Evolutionary conservation across 108 stramenopile species (phyloP).

Genomic region (Cyclostephanos invisitatus): DNA sequence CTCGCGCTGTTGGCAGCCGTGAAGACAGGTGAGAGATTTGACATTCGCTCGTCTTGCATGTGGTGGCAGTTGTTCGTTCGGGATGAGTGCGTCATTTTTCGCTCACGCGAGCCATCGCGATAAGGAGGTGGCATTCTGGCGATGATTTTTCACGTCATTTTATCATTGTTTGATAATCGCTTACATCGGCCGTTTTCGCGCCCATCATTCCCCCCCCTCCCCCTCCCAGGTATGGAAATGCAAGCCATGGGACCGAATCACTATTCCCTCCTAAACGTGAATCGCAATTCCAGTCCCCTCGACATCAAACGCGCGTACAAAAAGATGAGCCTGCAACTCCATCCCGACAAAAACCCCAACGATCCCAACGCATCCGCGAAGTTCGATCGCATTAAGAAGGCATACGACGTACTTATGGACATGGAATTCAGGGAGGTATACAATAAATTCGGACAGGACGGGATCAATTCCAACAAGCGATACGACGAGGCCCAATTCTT

Average conservation of each 20-base stretch:
- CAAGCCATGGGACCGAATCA: constrained; percentile 90
- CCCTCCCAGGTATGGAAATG: constrained; percentile 73
- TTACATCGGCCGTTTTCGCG: background rate
- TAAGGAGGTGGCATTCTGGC: too few relatives aligned
- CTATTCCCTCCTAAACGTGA: constrained; percentile 82
- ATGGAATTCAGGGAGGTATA: constrained; percentile 94
- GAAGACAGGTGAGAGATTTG: constrained; percentile 85
- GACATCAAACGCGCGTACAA: constrained; percentile 98
- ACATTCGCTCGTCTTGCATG: background rate
- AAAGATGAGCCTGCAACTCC: constrained; percentile 89
- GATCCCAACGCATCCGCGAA: constrained; percentile 86
- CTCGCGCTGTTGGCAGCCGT: constrained; percentile 86
- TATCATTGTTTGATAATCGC: background rate
- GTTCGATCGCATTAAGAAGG: constrained; percentile 89
- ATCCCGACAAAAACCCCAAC: constrained; percentile 96
- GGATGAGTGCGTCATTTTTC: background rate
- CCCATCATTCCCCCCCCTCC: too few relatives aligned
- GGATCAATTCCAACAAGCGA: constrained; percentile 82
- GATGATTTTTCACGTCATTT: constrained; percentile 5
- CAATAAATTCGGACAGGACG: constrained; percentile 96
- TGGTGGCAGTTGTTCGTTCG: background rate
- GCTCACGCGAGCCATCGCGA: background rate
- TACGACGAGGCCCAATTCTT: constrained; percentile 86
- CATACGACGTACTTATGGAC: constrained; percentile 96
- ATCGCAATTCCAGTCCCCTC: constrained; percentile 81